Percentiles rank a stretch among this genome's conserved stretches.
phyloP scores from a whole-genome alignment of 2,329 filamentous ascomycete genomes.

The Ophiocordyceps camponoti-floridani region DNA sequence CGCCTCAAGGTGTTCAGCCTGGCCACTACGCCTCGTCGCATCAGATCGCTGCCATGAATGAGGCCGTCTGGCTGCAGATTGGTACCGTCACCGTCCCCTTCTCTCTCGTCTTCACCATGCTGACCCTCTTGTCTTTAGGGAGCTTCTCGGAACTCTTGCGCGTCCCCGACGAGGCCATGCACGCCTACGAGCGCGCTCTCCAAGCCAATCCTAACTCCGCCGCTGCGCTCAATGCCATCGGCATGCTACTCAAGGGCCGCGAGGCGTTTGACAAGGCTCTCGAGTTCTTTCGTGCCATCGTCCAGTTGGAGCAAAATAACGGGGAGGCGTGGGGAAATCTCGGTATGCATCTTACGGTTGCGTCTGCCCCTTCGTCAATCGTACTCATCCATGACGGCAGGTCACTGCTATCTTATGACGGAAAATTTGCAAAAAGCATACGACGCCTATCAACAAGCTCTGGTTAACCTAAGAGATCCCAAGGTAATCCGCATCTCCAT shows the following conservation, averaged over 20 bases:
- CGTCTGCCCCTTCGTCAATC: neutral
- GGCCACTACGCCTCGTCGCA: slow-evolving; percentile 48
- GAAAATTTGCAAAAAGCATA: slow-evolving; percentile 95
- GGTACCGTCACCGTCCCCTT: slow-evolving; percentile 37
- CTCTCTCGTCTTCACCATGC: neutral
- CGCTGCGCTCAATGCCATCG: slow-evolving; percentile 84
- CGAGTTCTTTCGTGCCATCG: slow-evolving; percentile 77
- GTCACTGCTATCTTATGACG: slow-evolving; percentile 99
- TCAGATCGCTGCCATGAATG: slow-evolving; percentile 63
- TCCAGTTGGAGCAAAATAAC: slow-evolving; percentile 76
- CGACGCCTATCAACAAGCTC: slow-evolving; percentile 84
- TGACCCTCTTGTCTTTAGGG: slow-evolving; percentile 30
- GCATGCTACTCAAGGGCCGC: slow-evolving; percentile 73
- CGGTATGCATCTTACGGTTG: slow-evolving; percentile 39
- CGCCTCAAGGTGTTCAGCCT: slow-evolving; percentile 35
- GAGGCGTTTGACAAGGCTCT: slow-evolving; percentile 90
- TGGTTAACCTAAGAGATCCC: slow-evolving; percentile 82
- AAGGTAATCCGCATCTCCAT: slow-evolving; percentile 38
- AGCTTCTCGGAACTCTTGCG: slow-evolving; percentile 75
- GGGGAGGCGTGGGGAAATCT: slow-evolving; percentile 95
- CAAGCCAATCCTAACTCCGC: slow-evolving; percentile 78
- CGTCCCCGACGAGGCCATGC: slow-evolving; percentile 74
- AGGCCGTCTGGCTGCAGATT: slow-evolving; percentile 81
- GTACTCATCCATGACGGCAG: slow-evolving; percentile 22
- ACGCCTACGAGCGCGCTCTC: slow-evolving; percentile 79